Evolutionary conservation across 2,329 filamentous ascomycete species (phyloP), one percentile per base, ranked within the genome.

Genomic region (Neofusicoccum kwambonambiense): DNA sequence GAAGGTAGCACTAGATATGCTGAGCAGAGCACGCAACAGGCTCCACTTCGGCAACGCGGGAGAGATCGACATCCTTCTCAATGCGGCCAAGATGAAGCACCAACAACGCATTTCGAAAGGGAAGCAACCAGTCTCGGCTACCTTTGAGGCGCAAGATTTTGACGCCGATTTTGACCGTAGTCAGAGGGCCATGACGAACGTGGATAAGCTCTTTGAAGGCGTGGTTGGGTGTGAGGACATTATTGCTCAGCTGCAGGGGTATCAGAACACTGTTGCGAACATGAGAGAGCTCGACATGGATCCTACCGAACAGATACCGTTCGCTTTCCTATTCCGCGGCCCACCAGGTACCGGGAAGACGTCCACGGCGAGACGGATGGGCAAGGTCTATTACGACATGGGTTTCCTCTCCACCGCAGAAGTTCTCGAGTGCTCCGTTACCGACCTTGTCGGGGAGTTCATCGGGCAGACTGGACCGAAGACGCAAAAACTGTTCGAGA

Each of bases 381-480:
- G 90, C 3, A 85, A 91, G 67, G 80, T 93, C 0, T 93, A 86
- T 70, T 93, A 91, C 70, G 87, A 93, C 69, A 86, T 92, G 82
- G 89, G 89, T 0, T 85, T 93, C 39, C 77, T 93, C 0, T 76
- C 84, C 0, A 80, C 79, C 0, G 82, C 81, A 0, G 84, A 88
- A 31, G 87, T 92, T 0, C 73, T 87, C 0, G 88, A 92, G 62
- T 85, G 82, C 51, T 92, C 90, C 0, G 87, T 88, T 0, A 86
- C 87, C 0, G 89, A 93, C 39, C 73, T 93, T 0, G 81, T 93
- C 0, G 90, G 86, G 0, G 79, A 89, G 66, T 93, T 87, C 66
- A 70, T 91, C 0, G 90, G 90, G 0, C 88, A 91, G 0, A 92
- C 89, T 0, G 88, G 87, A 0, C 89, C 88, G 0, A 90, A 90